phyloP scores from a whole-genome alignment of 108 stramenopile genomes.

The Nannochloropsis granulata region DNA sequence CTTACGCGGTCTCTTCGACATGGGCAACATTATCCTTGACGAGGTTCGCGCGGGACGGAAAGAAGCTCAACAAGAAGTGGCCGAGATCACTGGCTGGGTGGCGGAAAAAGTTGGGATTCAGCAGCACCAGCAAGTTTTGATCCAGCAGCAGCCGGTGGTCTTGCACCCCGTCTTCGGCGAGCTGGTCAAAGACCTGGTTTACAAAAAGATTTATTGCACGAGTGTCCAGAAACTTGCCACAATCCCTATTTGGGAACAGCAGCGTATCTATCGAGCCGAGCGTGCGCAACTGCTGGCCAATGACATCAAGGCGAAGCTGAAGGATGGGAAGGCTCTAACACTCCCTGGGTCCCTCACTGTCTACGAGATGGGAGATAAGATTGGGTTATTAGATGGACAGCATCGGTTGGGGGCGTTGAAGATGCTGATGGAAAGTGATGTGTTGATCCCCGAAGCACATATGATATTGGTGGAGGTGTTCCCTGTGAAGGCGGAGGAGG shows the following conservation, averaged over 20 bases:
- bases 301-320: conserved; percentile 1
- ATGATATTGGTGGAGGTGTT: conserved; percentile 11
- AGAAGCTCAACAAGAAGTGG: neutral
- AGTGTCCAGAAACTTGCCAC: conserved; percentile 5
- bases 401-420: conserved; percentile 34
- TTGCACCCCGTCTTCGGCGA: conserved; percentile 13
- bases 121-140: neutral
- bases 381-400: conserved; percentile 34
- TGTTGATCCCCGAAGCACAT: neutral
- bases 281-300: neutral
- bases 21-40: neutral
- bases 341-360: neutral
- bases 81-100: neutral
- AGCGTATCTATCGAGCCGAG: conserved; percentile 4
- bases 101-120: neutral
- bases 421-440: conserved; percentile 20
- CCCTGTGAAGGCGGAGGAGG: neutral
- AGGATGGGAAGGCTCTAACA: neutral
- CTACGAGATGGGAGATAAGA: neutral
- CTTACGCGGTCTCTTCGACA: neutral
- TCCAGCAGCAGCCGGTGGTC: neutral
- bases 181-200: conserved; percentile 6
- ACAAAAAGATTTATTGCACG: conserved; percentile 18
- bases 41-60: neutral
- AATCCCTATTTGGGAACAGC: conserved; percentile 34